A percentile compares a stretch with the other conserved stretches of the same genome.
Evolutionary conservation across 2,329 filamentous ascomycete species (phyloP).

Genomic region (Aspergillus chevalieri): DNA sequence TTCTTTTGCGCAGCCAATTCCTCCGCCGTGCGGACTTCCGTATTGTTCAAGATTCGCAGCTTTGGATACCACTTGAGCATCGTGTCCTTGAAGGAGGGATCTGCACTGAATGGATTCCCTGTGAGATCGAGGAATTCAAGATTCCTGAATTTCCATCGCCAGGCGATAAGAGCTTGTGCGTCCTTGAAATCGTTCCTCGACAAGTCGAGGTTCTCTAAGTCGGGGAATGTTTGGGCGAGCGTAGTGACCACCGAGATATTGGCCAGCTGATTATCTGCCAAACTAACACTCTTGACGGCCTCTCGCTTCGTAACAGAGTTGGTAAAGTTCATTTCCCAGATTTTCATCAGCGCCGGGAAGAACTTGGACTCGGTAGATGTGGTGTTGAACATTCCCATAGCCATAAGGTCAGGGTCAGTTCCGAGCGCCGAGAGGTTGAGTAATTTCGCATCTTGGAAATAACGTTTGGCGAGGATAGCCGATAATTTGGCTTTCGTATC

Average conservation of each 20-base stretch:
- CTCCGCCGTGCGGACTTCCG: constrained; percentile 66
- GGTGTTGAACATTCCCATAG: constrained; percentile 69
- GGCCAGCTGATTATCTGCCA: constrained; percentile 72
- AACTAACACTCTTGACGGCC: constrained; percentile 72
- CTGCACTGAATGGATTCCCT: constrained; percentile 65
- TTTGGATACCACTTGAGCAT: constrained; percentile 78
- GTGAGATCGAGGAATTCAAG: constrained; percentile 75
- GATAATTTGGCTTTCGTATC: constrained; percentile 65
- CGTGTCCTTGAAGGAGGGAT: constrained; percentile 59
- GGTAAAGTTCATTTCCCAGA: constrained; percentile 73
- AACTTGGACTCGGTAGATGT: constrained; percentile 73
- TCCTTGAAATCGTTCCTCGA: constrained; percentile 73
- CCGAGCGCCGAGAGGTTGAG: constrained; percentile 76
- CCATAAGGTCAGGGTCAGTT: constrained; percentile 63
- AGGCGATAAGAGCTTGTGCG: constrained; percentile 62
- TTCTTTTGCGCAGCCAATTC: constrained; percentile 56
- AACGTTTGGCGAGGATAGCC: constrained; percentile 66
- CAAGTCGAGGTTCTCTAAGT: constrained; percentile 81
- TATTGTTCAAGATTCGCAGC: constrained; percentile 68
- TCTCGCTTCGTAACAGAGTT: constrained; percentile 65
- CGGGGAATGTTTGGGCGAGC: constrained; percentile 72
- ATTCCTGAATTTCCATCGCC: constrained; percentile 71
- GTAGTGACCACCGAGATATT: constrained; percentile 67
- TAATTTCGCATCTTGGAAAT: constrained; percentile 64
- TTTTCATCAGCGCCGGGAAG: constrained; percentile 83